phyloP scores from a whole-genome alignment of 202 grass and related monocot genomes.

The Carex arenaria region DNA sequence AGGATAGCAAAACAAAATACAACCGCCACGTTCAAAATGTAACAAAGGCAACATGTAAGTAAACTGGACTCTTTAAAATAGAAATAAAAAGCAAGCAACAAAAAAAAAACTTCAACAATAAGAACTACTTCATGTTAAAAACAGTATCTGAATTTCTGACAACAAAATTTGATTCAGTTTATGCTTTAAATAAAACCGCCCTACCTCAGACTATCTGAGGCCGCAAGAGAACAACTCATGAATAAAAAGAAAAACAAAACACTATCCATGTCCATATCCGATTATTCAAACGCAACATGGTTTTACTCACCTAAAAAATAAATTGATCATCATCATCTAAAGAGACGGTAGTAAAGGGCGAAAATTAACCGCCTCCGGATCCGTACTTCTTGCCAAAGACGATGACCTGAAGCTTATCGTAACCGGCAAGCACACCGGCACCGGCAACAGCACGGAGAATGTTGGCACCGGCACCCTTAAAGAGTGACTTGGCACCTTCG shows the following conservation, averaged over 20 bases:
- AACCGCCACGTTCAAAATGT: too few species aligned
- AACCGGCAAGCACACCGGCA: slow-evolving; percentile 51
- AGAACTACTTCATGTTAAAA: slow-evolving; percentile 2
- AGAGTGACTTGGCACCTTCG: slow-evolving; percentile 50
- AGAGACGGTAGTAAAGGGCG: too few species aligned
- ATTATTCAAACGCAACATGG: slow-evolving; percentile 23
- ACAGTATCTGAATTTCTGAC: slow-evolving; percentile 7
- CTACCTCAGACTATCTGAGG: slow-evolving; percentile 8
- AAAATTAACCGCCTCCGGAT: slow-evolving; percentile 32
- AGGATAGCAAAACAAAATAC: too few species aligned
- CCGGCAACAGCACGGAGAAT: slow-evolving; percentile 52
- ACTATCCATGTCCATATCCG: slow-evolving; percentile 10
- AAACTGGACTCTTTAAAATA: not conserved
- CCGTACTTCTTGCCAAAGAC: slow-evolving; percentile 61
- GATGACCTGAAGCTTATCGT: slow-evolving; percentile 52
- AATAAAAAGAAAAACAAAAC: not conserved
- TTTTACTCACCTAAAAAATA: slow-evolving; percentile 14
- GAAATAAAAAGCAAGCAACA: not conserved
- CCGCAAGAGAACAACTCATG: slow-evolving; percentile 5
- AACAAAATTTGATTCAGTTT: slow-evolving; percentile 6
- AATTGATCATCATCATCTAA: slow-evolving; percentile 24
- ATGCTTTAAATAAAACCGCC: slow-evolving; percentile 5
- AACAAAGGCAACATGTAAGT: not conserved
- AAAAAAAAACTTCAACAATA: not conserved
- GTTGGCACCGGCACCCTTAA: slow-evolving; percentile 55